Conservation (phyloP, 2,329 filamentous ascomycete genomes). For the Polychaeton citri region DNA sequence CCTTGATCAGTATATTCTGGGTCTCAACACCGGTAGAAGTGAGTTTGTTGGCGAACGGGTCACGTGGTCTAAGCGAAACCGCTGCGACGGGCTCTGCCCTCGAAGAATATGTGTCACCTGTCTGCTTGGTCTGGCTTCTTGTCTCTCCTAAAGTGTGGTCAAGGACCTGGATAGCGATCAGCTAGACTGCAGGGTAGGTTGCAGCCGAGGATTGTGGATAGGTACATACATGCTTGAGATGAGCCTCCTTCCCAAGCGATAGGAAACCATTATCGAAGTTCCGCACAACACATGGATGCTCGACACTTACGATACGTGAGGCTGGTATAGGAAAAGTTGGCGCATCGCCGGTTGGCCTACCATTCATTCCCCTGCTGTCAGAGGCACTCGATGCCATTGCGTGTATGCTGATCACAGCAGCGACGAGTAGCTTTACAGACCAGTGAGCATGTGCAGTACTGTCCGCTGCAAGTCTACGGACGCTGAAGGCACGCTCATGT, state of each 20-base stretch:
- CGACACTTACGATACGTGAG: conserved; percentile 45
- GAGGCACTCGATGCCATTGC: too few species aligned
- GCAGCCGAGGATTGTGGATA: too few species aligned
- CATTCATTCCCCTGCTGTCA: too few species aligned
- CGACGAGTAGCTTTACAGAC: too few species aligned
- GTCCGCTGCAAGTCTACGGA: too few species aligned
- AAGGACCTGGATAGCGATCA: conserved; percentile 12
- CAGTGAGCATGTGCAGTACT: too few species aligned
- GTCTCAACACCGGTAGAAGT: conserved; percentile 62
- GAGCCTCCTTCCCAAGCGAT: conserved; percentile 45
- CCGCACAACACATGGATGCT: conserved; percentile 54
- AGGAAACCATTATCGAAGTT: conserved; percentile 51
- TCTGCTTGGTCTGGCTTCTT: conserved; percentile 10
- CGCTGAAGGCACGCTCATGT: too few species aligned
- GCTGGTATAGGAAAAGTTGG: conserved; percentile 40
- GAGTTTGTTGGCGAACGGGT: conserved; percentile 65
- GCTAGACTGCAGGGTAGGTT: background rate
- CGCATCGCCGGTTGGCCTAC: too few species aligned
- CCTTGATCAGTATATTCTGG: conserved; percentile 73
- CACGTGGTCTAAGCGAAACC: conserved; percentile 66
- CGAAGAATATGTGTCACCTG: conserved; percentile 29
- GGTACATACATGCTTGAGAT: conserved; percentile 38
- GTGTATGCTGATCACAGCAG: too few species aligned
- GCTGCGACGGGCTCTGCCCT: conserved; percentile 41
- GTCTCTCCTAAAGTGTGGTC: conserved; percentile 19